These are phyloP conservation scores for Penicillium verrucosum DNA, from an alignment of 2,329 filamentous ascomycete species.

Conservation along the genomic window DNA sequence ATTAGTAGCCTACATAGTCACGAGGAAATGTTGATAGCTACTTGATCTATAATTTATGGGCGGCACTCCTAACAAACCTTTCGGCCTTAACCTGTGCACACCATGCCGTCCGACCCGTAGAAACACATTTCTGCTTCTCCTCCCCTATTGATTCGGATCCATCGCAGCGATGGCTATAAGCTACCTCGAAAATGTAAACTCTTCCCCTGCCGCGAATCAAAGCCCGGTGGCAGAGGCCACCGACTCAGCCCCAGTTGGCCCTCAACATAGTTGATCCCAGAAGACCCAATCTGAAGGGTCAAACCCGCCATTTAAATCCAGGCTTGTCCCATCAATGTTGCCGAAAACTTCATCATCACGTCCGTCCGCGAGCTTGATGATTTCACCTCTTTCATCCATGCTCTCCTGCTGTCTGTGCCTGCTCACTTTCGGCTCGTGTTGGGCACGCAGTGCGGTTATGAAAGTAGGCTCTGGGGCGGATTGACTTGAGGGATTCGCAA, in stretches of 20 bases:
- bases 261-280: not conserved
- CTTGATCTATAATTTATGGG: too few species aligned
- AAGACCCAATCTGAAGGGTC: slow-evolving; percentile 3
- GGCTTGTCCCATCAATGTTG: not conserved
- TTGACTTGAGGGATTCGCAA: slow-evolving; percentile 5
- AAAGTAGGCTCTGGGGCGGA: slow-evolving; percentile 9
- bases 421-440: not conserved
- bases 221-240: not conserved
- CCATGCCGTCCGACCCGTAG: too few species aligned
- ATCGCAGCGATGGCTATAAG: too few species aligned
- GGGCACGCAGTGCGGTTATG: slow-evolving; percentile 8
- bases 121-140: too few species aligned
- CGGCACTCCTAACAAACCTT: too few species aligned
- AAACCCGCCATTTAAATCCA: not conserved
- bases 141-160: too few species aligned
- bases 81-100: too few species aligned
- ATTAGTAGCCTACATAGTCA: too few species aligned
- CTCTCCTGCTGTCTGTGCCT: not conserved
- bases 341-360: not conserved
- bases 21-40: too few species aligned
- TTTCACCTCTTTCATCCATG: not conserved
- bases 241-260: not conserved
- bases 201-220: not conserved
- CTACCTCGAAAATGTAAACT: too few species aligned
- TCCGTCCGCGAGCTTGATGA: not conserved